Evolutionary conservation across 2,329 filamentous ascomycete genomes (phyloP).

Genomic region (Diaporthe sp.): DNA sequence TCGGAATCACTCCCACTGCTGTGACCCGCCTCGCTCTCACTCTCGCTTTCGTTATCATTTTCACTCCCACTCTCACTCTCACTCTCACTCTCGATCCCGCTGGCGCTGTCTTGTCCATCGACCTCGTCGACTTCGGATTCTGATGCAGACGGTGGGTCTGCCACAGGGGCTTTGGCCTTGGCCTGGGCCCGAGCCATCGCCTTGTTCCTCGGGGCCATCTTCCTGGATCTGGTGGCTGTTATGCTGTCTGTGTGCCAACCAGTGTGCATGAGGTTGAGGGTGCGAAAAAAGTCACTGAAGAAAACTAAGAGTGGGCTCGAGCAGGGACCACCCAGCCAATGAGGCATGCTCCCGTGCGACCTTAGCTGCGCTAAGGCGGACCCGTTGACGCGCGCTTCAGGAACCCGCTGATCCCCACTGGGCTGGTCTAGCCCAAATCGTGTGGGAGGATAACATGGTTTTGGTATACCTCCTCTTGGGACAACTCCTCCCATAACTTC

Average conservation of each 20-base stretch:
- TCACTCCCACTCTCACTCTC: slow-evolving; percentile 41
- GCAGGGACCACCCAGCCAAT: slow-evolving; percentile 22
- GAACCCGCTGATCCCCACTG: background rate
- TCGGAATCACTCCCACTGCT: slow-evolving; percentile 12
- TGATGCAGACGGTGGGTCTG: slow-evolving; percentile 8
- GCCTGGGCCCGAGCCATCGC: background rate
- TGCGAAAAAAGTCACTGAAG: slow-evolving; percentile 27
- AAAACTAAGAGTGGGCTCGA: background rate
- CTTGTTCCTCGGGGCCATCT: slow-evolving; percentile 35
- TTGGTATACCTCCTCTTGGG: background rate
- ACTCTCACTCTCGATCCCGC: slow-evolving; percentile 39
- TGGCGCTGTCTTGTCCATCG: slow-evolving; percentile 1
- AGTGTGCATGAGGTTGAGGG: slow-evolving; percentile 3
- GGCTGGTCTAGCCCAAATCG: background rate
- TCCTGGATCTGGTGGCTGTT: background rate
- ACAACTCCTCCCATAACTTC: background rate
- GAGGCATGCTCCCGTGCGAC: background rate
- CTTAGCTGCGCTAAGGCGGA: slow-evolving; percentile 25
- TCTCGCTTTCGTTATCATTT: too few species aligned
- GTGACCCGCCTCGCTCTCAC: slow-evolving; percentile 42
- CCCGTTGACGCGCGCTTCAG: slow-evolving; percentile 38
- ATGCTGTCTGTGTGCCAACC: background rate
- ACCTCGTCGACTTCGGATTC: slow-evolving; percentile 15
- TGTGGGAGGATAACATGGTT: background rate
- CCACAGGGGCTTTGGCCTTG: slow-evolving; percentile 5